Conservation (phyloP, 2,329 filamentous ascomycete genomes). For the Ophiostoma ips region DNA sequence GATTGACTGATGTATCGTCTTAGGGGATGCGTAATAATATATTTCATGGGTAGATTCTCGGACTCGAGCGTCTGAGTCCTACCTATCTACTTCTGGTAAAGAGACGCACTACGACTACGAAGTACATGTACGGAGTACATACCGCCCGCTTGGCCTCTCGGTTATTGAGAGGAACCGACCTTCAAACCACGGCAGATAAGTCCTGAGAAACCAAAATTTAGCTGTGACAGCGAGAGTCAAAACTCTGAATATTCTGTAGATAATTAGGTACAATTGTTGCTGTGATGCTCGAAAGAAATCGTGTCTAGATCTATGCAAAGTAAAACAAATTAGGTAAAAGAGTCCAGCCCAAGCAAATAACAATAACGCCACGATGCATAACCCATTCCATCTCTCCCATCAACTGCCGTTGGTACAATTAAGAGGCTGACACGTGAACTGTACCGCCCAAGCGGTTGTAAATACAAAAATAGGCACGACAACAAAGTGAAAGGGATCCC, state of each 20-base stretch:
- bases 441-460: neutral
- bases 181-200: no score
- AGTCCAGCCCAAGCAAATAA: neutral
- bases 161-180: no score
- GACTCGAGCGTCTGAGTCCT: no score
- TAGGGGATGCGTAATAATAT: no score
- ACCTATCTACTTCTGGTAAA: no score
- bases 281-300: neutral
- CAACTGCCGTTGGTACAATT: neutral
- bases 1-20: no score
- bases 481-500: neutral
- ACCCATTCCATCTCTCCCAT: neutral
- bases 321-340: neutral
- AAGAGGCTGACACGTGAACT: neutral
- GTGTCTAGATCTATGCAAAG: neutral
- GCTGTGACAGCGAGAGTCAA: neutral
- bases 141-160: no score
- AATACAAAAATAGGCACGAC: neutral
- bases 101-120: no score
- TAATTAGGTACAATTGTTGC: neutral
- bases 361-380: conserved; percentile 1
- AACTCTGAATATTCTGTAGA: neutral
- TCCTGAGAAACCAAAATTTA: no score
- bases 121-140: no score
- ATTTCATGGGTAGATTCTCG: no score